A percentile compares a stretch with the other conserved stretches of the same genome.
These are phyloP conservation scores for Stemphylium beticola DNA, from an alignment of 2,329 filamentous ascomycete genomes.

Conservation along the genomic window DNA sequence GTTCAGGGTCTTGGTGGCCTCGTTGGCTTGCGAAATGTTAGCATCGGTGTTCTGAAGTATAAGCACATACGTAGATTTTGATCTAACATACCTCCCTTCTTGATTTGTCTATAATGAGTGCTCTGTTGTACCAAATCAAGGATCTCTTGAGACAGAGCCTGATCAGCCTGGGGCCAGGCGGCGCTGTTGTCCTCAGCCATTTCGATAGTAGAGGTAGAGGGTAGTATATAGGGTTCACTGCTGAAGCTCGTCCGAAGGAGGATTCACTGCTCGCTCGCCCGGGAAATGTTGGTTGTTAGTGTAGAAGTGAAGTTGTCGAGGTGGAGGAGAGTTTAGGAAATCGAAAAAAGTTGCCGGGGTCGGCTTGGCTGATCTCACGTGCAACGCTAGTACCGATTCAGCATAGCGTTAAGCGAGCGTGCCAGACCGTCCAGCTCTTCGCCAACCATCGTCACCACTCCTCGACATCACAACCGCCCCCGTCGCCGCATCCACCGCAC, in stretches of 20 bases:
- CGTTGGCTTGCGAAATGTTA: too few relatives aligned
- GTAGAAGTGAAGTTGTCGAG: not conserved
- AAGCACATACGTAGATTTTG: too few relatives aligned
- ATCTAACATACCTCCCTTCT: too few relatives aligned
- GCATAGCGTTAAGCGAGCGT: constrained; percentile 21
- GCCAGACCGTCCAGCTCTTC: constrained; percentile 32
- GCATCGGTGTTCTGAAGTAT: too few relatives aligned
- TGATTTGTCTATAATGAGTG: constrained; percentile 34
- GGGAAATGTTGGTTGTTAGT: constrained; percentile 16
- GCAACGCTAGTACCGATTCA: constrained; percentile 22
- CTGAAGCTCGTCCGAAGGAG: constrained; percentile 42
- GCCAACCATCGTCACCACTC: constrained; percentile 47
- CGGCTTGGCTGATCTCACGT: constrained; percentile 32
- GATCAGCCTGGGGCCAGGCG: constrained; percentile 42
- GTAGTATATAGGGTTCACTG: constrained; percentile 39
- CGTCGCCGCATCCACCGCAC: constrained; percentile 36
- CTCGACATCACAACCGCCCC: constrained; percentile 36
- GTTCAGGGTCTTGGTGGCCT: constrained; percentile 82
- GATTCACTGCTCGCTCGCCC: constrained; percentile 48
- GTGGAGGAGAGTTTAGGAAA: constrained; percentile 17
- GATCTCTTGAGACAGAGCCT: constrained; percentile 56
- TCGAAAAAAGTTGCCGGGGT: constrained; percentile 11
- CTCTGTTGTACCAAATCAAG: constrained; percentile 42
- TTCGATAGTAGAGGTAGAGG: constrained; percentile 1
- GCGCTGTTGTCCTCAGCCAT: constrained; percentile 40